Evolutionary conservation across 257 asterid genomes (phyloP).

Genomic region (Henckelia pumila): DNA sequence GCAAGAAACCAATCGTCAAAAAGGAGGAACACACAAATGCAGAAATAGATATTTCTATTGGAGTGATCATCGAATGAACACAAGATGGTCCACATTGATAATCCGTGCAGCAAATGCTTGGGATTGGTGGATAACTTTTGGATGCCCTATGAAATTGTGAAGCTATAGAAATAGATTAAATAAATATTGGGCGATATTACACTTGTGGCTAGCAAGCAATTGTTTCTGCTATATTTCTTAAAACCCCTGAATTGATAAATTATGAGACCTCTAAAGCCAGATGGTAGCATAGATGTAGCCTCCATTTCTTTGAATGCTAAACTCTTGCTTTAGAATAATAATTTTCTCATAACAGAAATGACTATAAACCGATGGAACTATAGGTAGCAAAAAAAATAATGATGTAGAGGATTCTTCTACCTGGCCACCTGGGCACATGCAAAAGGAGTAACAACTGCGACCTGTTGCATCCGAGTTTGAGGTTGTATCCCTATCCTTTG

Average conservation of each 20-base stretch:
- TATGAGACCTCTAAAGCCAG: too few species aligned
- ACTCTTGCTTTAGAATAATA: not conserved
- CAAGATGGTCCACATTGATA: not conserved
- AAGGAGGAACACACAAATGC: not conserved
- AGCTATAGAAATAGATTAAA: too few species aligned
- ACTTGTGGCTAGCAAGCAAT: too few species aligned
- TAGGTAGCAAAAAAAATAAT: not conserved
- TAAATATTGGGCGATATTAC: too few species aligned
- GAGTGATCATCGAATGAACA: constrained; percentile 12
- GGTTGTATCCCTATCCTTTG: constrained; percentile 26
- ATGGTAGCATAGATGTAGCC: too few species aligned
- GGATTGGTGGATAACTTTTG: not conserved
- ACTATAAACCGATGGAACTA: not conserved
- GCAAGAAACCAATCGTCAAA: constrained; percentile 1
- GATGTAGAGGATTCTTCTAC: constrained; percentile 28
- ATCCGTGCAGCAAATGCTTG: not conserved
- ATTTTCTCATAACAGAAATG: not conserved
- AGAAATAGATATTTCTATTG: not conserved
- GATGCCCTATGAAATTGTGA: too few species aligned
- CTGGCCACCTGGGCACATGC: constrained; percentile 99
- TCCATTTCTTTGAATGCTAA: not conserved
- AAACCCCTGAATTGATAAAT: too few species aligned
- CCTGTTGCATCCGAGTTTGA: constrained; percentile 34
- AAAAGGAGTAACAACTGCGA: constrained; percentile 90
- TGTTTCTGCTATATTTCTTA: too few species aligned